Evolutionary conservation across 441 rosid genomes (phyloP).

Genomic region (Populus hybrid): DNA sequence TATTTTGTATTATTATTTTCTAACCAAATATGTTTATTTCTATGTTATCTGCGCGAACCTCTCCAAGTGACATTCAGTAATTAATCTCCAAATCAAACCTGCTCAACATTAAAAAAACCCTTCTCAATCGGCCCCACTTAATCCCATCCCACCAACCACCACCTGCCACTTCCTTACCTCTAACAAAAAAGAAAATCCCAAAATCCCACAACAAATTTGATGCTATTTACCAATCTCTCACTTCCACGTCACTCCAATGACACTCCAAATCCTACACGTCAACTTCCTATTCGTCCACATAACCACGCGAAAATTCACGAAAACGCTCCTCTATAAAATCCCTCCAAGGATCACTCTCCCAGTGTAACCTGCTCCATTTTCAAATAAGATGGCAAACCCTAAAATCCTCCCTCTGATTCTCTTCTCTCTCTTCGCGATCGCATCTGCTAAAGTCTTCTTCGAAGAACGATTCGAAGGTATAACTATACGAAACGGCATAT

Average conservation of each 20-base stretch:
- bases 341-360: background rate
- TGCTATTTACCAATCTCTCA: conserved; percentile 32
- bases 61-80: too few relatives aligned
- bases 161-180: conserved; percentile 17
- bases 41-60: too few relatives aligned
- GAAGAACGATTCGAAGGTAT: conserved; percentile 88
- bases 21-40: too few relatives aligned
- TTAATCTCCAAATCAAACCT: background rate
- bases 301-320: background rate
- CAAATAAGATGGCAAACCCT: conserved; percentile 45
- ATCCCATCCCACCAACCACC: background rate
- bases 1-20: too few relatives aligned
- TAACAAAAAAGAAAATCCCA: background rate
- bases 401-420: conserved; percentile 37
- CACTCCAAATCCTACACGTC: conserved; percentile 30
- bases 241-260: conserved; percentile 49
- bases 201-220: background rate
- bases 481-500: background rate
- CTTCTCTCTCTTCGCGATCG: conserved; percentile 35
- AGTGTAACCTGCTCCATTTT: conserved; percentile 16
- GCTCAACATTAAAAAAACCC: background rate
- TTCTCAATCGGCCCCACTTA: background rate
- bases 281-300: conserved; percentile 8
- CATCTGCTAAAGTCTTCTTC: conserved; percentile 66
- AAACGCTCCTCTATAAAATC: background rate